Base-by-base conservation (phyloP, 2,329 filamentous ascomycete species). In the Colletotrichum shisoi region DNA sequence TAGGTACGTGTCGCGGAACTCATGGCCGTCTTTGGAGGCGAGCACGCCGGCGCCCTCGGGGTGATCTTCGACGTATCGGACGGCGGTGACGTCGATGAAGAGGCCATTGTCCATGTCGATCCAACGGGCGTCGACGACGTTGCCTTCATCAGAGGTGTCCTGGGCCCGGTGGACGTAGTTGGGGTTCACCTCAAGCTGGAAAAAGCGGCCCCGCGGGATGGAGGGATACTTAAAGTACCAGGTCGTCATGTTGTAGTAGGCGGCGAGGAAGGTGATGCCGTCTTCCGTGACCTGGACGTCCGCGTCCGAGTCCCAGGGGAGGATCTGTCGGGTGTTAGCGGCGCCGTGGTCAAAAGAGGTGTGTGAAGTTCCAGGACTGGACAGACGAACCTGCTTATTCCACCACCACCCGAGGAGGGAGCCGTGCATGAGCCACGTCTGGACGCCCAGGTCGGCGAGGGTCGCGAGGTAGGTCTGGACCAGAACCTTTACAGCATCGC, bases 361-460 rank as follows among this genome's bases (percentile, higher is more conserved):
- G 2, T 40, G n/a, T 4, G 34, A 39, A 53, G 51, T 34, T 39
- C 31, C 8, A 12, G 7, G 31, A 7, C 31, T 34, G 34, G 13
- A 37, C 19, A 3, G 12, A 69, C 71, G 73, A 74, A 78, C 79
- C 75, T 79, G 80, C 54, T 82, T 82, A 72, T 92, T 92, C 91
- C 91, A 94, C 91, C 91, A 94, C 92, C 92, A 95, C 7, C 91
- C 92, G 39, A 95, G 80, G 37, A 94, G 80, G n/a, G 90, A 91
- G n/a, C 91, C 90, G 74, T 94, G 91, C 73, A 92, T 91, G 67
- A 94, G 85, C 92, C 92, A 94, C 6, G 91, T 93, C 76, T 94
- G 89, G 65, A 93, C 77, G 2, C 87, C 85, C 37, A 91, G 81
- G 44, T 87, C 84, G 56, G 82, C 80, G 73, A 91, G 90, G 37